phyloP scores from a whole-genome alignment of 2,329 filamentous ascomycete genomes.

The Graphilbum ipis-grandicollis region DNA sequence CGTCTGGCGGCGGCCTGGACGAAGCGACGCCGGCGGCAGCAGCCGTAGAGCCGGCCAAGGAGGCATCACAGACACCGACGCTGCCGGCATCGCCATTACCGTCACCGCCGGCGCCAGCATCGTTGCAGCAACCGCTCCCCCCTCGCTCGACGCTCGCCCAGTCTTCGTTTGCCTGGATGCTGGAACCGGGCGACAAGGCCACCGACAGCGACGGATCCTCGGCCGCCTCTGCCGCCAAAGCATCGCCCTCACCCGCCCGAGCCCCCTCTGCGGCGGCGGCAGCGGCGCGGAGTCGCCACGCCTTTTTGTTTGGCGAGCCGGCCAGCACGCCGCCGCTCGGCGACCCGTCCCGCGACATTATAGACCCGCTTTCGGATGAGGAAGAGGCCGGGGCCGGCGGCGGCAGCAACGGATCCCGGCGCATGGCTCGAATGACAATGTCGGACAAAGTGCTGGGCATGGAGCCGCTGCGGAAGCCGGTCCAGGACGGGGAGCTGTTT shows the following conservation, averaged over 20 bases:
- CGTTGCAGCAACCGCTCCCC: conserved; percentile 13
- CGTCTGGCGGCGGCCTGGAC: no score
- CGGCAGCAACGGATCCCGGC: conserved; percentile 12
- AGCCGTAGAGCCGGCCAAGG: no score
- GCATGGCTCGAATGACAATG: conserved; percentile 15
- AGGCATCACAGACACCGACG: no score
- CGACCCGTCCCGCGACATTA: no score
- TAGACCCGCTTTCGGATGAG: conserved; percentile 11
- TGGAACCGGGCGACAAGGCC: conserved; percentile 38
- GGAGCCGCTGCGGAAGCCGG: conserved; percentile 24
- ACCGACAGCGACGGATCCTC: no score
- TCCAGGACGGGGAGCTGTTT: no score
- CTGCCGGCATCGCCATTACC: background rate
- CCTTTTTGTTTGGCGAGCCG: conserved; percentile 41
- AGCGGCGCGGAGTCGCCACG: conserved; percentile 38
- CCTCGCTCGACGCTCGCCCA: conserved; percentile 50
- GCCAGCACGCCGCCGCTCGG: conserved; percentile 10
- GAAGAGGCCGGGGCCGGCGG: conserved; percentile 15
- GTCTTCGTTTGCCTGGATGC: conserved; percentile 67
- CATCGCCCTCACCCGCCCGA: conserved; percentile 7
- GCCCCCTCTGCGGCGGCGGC: no score
- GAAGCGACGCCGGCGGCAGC: no score
- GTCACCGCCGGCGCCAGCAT: background rate
- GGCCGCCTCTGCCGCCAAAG: no score
- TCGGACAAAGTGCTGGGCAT: conserved; percentile 36